Percentiles rank a stretch among this genome's conserved stretches.
phyloP scores from a whole-genome alignment of 306 rosid genomes.

The Cicer arietinum region DNA sequence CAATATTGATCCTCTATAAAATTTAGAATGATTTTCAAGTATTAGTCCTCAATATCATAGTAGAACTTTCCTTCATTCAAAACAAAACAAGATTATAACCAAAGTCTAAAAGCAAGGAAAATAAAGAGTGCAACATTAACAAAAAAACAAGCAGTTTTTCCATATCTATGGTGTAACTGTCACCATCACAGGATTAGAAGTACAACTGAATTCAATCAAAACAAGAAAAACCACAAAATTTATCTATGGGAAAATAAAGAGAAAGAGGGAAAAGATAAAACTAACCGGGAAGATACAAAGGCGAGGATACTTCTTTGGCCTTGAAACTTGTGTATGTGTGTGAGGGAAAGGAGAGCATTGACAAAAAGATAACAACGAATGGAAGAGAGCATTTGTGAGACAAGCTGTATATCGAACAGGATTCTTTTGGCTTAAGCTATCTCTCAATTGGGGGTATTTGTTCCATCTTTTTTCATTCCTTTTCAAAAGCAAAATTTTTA shows the following conservation, averaged over 20 bases:
- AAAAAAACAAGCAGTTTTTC: background rate
- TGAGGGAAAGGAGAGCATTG: background rate
- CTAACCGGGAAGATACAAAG: slow-evolving; percentile 21
- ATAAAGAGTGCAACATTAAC: slow-evolving; percentile 2
- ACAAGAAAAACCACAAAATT: background rate
- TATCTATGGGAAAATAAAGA: background rate
- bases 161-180: background rate
- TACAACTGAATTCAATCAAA: background rate
- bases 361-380: background rate
- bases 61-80: background rate
- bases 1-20: no score
- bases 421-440: background rate
- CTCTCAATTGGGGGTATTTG: slow-evolving; percentile 3
- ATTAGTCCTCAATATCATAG: no score
- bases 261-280: background rate
- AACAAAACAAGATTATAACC: background rate
- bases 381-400: background rate
- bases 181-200: background rate
- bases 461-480: slow-evolving; percentile 9
- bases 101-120: background rate
- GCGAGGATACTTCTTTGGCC: background rate
- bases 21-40: no score
- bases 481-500: background rate
- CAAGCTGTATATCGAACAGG: slow-evolving; percentile 7
- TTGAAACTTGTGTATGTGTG: background rate